These are phyloP conservation scores for Vararia minispora DNA, from an alignment of 768 basidiomycete species.

Conservation along the genomic window DNA sequence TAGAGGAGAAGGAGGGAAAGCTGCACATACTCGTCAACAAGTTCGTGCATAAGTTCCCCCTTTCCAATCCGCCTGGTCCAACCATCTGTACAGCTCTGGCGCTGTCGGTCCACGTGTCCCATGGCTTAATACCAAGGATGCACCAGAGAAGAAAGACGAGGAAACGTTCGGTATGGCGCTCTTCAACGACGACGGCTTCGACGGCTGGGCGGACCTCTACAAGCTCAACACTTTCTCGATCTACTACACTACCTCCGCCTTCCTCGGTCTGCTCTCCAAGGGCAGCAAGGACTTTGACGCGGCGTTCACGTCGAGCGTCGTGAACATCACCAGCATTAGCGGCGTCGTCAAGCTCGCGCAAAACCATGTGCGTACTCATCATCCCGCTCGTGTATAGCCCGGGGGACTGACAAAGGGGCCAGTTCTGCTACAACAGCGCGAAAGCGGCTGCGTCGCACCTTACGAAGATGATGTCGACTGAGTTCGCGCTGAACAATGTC, in stretches of 20 bases:
- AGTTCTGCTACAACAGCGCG: conserved; percentile 78
- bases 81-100: conserved; percentile 43
- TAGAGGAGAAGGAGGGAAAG: conserved; percentile 52
- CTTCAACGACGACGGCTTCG: conserved; percentile 56
- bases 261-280: conserved; percentile 63
- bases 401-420: conserved; percentile 1
- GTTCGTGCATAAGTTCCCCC: conserved; percentile 24
- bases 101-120: conserved; percentile 52
- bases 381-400: not conserved
- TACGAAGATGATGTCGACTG: conserved; percentile 68
- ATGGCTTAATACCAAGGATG: conserved; percentile 45
- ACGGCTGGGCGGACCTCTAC: conserved; percentile 53
- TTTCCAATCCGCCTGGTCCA: not conserved
- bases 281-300: conserved; percentile 49
- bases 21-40: conserved; percentile 79
- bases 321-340: conserved; percentile 74
- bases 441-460: conserved; percentile 72
- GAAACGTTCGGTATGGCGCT: conserved; percentile 58
- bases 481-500: conserved; percentile 56
- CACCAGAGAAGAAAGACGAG: conserved; percentile 50
- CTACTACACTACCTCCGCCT: conserved; percentile 68
- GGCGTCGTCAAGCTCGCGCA: conserved; percentile 62
- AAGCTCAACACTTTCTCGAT: conserved; percentile 63
- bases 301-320: conserved; percentile 53
- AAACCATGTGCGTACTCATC: conserved; percentile 47